Evolutionary conservation across 371 early-diverging fungal genomes (phyloP).

Genomic region (Coemansia sp.): DNA sequence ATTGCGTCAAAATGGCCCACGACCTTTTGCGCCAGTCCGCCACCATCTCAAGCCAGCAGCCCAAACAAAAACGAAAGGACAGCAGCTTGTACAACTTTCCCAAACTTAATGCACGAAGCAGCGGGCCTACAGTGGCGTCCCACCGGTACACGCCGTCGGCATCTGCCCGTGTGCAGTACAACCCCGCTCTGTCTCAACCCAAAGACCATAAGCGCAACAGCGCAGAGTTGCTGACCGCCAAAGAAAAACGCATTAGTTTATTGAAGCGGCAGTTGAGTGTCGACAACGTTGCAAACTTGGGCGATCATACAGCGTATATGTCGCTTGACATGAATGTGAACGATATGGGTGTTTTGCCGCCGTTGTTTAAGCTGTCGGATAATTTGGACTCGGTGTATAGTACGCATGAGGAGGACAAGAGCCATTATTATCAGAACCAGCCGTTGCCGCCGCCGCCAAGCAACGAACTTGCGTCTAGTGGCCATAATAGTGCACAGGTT

Average conservation of each 20-base stretch:
- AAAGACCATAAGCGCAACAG: not conserved
- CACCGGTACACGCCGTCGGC: slow-evolving; percentile 22
- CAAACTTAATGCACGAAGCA: not conserved
- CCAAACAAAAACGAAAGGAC: not conserved
- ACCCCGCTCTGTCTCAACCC: not conserved
- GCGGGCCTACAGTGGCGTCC: not conserved
- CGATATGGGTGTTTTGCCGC: not conserved
- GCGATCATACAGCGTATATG: not conserved
- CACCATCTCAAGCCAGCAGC: not conserved
- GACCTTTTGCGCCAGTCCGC: slow-evolving; percentile 18
- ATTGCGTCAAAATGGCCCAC: slow-evolving; percentile 43
- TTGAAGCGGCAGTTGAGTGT: slow-evolving; percentile 39
- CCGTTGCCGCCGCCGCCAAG: slow-evolving; percentile 13
- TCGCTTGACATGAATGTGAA: slow-evolving; percentile 6
- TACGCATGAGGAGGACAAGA: not conserved
- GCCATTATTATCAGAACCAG: slow-evolving; percentile 12
- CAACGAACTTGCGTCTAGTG: not conserved
- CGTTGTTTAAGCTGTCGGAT: not conserved
- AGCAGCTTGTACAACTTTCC: slow-evolving; percentile 7
- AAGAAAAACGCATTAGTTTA: slow-evolving; percentile 36
- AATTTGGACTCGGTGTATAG: not conserved
- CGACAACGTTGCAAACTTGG: slow-evolving; percentile 9
- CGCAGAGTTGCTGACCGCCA: slow-evolving; percentile 24
- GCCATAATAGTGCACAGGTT: not conserved
- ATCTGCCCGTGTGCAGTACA: not conserved